Evolutionary conservation across 2,329 filamentous ascomycete genomes (phyloP).

Genomic region (Calonectria hawksworthii): DNA sequence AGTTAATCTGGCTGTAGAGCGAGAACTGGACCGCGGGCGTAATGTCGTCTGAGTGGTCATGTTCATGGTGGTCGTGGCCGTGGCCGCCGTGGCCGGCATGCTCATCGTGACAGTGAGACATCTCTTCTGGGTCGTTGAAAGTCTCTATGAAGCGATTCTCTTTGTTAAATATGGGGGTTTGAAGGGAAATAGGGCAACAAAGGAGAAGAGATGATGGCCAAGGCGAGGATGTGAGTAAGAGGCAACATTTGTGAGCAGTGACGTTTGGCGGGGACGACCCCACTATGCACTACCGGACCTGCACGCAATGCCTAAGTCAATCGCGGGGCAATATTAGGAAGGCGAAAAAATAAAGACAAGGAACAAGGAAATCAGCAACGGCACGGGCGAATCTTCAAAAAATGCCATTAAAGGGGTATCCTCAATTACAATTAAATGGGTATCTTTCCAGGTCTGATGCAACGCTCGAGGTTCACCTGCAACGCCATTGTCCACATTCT

Average conservation of each 20-base stretch:
- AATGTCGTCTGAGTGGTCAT: slow-evolving; percentile 94
- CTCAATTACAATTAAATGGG: not conserved
- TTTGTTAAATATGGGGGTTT: not conserved
- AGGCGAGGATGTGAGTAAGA: slow-evolving; percentile 33
- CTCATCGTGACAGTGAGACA: slow-evolving; percentile 67
- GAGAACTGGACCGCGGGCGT: slow-evolving; percentile 91
- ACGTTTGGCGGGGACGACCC: slow-evolving; percentile 35
- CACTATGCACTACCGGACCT: not conserved
- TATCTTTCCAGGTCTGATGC: not conserved
- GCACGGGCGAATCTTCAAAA: not conserved
- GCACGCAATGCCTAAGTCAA: not conserved
- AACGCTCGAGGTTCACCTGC: not conserved
- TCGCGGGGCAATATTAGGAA: not conserved
- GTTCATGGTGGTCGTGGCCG: slow-evolving; percentile 70
- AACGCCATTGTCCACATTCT: not conserved
- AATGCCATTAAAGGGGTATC: not conserved
- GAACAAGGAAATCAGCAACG: not conserved
- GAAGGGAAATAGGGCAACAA: not conserved
- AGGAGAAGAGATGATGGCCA: not conserved
- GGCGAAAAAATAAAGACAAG: not conserved
- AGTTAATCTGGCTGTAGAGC: slow-evolving; percentile 93
- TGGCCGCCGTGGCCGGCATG: slow-evolving; percentile 66
- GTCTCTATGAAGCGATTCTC: not conserved
- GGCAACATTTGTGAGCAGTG: slow-evolving; percentile 32
- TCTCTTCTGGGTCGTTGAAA: slow-evolving; percentile 29